Conservation (phyloP, 208 protist species). For the Acanthamoeba sp. region DNA sequence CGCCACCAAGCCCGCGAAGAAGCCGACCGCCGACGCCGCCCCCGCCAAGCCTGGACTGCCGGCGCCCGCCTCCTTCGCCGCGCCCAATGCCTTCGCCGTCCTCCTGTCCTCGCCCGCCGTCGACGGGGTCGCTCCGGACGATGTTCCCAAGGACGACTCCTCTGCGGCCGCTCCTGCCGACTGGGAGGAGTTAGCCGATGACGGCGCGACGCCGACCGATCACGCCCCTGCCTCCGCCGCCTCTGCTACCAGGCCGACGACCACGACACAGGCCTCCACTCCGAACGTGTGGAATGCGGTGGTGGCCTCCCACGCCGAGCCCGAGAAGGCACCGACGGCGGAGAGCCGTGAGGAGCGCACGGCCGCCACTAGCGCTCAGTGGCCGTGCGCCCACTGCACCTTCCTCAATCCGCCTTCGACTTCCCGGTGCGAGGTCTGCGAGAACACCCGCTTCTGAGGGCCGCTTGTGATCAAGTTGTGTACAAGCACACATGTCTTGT, state of each 20-base stretch:
- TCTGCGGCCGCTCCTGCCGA: background rate
- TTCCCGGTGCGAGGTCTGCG: slow-evolving; percentile 20
- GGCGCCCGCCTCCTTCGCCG: background rate
- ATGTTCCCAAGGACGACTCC: background rate
- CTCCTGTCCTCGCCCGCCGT: background rate
- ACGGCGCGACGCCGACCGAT: background rate
- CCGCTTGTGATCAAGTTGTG: background rate
- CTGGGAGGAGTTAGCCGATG: slow-evolving; percentile 28
- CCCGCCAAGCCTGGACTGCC: slow-evolving; percentile 6
- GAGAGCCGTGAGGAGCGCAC: background rate
- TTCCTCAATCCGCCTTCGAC: slow-evolving; percentile 36
- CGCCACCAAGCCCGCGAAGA: background rate
- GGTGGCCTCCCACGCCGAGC: background rate
- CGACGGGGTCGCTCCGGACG: background rate
- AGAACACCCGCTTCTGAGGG: slow-evolving; percentile 10
- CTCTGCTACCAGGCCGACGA: background rate
- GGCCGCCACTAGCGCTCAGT: background rate
- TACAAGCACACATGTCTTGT: too few relatives aligned
- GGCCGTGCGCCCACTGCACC: slow-evolving; percentile 41
- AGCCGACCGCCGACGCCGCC: background rate
- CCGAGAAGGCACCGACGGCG: background rate
- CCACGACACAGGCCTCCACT: background rate
- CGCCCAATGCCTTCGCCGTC: slow-evolving; percentile 26
- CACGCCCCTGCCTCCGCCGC: background rate
- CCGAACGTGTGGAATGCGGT: slow-evolving; percentile 56